A percentile compares a stretch with the other conserved stretches of the same genome.
phyloP scores from a whole-genome alignment of 2,329 filamentous ascomycete species.

The Cryphonectria naterciae region DNA sequence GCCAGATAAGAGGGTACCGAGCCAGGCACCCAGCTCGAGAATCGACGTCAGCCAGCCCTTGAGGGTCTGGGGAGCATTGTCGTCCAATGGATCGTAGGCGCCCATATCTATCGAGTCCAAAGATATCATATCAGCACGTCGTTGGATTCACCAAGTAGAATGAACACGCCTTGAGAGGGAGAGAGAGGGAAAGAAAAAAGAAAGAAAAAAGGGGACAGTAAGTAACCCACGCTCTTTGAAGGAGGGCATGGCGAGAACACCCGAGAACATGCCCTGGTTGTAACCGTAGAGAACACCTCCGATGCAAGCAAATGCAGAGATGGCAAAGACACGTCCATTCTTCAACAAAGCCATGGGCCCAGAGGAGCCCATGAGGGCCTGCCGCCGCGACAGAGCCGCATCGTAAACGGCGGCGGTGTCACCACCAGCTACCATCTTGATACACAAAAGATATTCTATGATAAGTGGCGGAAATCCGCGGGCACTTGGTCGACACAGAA shows the following conservation, averaged over 20 bases:
- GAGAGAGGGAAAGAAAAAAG: not conserved
- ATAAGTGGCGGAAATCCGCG: not conserved
- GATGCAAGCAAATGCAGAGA: slow-evolving; percentile 65
- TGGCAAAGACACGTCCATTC: slow-evolving; percentile 64
- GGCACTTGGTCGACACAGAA: not conserved
- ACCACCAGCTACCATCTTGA: slow-evolving; percentile 46
- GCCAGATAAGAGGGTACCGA: slow-evolving; percentile 72
- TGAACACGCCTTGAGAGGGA: not conserved
- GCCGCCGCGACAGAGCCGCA: slow-evolving; percentile 55
- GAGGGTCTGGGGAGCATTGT: slow-evolving; percentile 52
- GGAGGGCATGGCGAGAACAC: slow-evolving; percentile 62
- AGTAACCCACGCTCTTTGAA: slow-evolving; percentile 53
- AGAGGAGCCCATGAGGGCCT: slow-evolving; percentile 57
- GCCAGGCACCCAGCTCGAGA: slow-evolving; percentile 76
- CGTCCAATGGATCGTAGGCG: slow-evolving; percentile 51
- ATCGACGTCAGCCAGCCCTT: slow-evolving; percentile 69
- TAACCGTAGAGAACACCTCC: slow-evolving; percentile 70
- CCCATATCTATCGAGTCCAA: slow-evolving; percentile 53
- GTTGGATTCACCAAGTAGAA: too few relatives aligned
- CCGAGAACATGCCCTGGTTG: slow-evolving; percentile 78
- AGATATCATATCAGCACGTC: not conserved
- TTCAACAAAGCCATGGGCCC: slow-evolving; percentile 59
- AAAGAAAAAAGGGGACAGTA: not conserved
- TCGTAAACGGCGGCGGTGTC: slow-evolving; percentile 48
- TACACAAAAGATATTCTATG: not conserved